Evolutionary conservation across 768 basidiomycete genomes (phyloP).

Genomic region (Nidularia pulvinata): DNA sequence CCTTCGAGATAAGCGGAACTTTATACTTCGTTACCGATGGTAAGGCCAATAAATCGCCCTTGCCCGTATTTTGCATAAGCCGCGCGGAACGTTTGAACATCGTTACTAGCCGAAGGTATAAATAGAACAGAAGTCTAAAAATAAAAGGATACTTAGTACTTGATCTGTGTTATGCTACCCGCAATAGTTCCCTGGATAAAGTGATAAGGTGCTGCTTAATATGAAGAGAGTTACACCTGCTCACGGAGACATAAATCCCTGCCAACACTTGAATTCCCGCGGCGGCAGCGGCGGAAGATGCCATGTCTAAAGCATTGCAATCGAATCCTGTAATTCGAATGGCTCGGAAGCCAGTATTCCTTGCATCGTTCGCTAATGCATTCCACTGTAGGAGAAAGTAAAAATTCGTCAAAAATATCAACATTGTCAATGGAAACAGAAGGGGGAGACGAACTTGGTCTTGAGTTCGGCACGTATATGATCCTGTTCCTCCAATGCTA

Average conservation of each 20-base stretch:
- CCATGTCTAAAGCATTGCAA: constrained; percentile 29
- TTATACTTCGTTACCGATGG: constrained; percentile 33
- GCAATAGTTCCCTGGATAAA: constrained; percentile 25
- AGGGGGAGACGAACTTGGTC: constrained; percentile 16
- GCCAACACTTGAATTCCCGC: constrained; percentile 27
- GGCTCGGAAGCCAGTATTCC: constrained; percentile 25
- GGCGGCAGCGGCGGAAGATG: constrained; percentile 28
- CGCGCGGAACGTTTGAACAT: constrained; percentile 28
- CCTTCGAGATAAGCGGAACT: neutral
- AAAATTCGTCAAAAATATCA: neutral
- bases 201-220: too few species aligned
- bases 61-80: constrained; percentile 28
- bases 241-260: constrained; percentile 28
- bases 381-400: constrained; percentile 26
- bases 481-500: constrained; percentile 19
- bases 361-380: constrained; percentile 23
- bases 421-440: neutral
- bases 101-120: constrained; percentile 17
- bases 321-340: constrained; percentile 34
- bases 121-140: neutral
- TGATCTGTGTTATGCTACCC: constrained; percentile 16
- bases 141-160: constrained; percentile 14
- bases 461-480: constrained; percentile 32
- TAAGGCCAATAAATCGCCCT: constrained; percentile 27
- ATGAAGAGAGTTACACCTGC: neutral